Percentiles rank a stretch among this genome's conserved stretches.
Conservation (phyloP, 2,329 filamentous ascomycete genomes). For the Alternaria viburni region DNA sequence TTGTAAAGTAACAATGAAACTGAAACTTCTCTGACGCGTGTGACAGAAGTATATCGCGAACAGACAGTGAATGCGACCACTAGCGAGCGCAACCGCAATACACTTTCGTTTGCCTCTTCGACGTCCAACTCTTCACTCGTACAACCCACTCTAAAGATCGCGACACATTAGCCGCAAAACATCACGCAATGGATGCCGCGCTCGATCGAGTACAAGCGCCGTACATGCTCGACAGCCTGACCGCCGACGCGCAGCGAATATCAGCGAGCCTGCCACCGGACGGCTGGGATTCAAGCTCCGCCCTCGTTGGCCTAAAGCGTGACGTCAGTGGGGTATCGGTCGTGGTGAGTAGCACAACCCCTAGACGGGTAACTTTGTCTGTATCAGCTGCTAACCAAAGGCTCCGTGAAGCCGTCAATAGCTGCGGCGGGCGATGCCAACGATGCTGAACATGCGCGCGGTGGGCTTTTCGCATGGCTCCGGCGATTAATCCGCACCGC, state of each 20-base stretch:
- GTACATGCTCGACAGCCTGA: conserved; percentile 24
- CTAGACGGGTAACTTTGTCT: not conserved
- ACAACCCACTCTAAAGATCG: not conserved
- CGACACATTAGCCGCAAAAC: not conserved
- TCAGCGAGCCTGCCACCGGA: conserved; percentile 25
- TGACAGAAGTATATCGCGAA: not conserved
- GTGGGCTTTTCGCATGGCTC: not conserved
- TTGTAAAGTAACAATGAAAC: not conserved
- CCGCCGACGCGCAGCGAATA: conserved; percentile 14
- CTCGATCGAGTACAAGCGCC: conserved; percentile 6
- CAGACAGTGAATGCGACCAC: not conserved
- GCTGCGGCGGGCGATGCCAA: not conserved
- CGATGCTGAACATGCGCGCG: not conserved
- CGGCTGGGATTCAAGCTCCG: conserved; percentile 8
- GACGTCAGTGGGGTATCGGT: conserved; percentile 14
- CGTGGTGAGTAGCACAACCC: not conserved
- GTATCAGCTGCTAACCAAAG: not conserved
- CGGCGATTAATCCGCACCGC: not conserved
- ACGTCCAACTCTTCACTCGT: not conserved
- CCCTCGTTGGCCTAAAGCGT: conserved; percentile 6
- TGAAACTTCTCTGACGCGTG: not conserved
- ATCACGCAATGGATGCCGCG: not conserved
- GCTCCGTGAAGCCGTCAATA: not conserved
- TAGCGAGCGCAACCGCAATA: not conserved
- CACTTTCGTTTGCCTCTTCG: not conserved